phyloP scores from a whole-genome alignment of 2,329 filamentous ascomycete genomes.

The Sclerotiophoma versabilis region DNA sequence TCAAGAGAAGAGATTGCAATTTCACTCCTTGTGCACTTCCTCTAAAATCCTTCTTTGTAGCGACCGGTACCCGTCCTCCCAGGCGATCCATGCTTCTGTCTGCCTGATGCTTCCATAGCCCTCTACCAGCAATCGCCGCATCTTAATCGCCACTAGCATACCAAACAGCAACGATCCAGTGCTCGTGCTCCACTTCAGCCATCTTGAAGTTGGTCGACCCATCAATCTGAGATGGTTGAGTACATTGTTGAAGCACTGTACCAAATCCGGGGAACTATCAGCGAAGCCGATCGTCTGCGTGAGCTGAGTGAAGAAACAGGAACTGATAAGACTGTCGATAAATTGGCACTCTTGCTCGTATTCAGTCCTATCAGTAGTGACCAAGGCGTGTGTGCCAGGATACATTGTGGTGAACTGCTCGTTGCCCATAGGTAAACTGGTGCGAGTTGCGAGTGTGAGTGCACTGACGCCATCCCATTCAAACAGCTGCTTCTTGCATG shows the following conservation, averaged over 20 bases:
- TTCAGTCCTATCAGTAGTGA: conserved; percentile 1
- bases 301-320: conserved; percentile 11
- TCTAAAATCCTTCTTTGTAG: conserved; percentile 20
- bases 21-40: conserved; percentile 12
- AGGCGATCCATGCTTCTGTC: conserved; percentile 25
- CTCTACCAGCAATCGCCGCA: conserved; percentile 24
- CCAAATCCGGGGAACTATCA: conserved; percentile 23
- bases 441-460: conserved; percentile 32
- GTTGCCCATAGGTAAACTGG: conserved; percentile 16
- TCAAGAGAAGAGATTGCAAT: neutral
- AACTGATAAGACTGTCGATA: conserved; percentile 16
- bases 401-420: neutral
- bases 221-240: conserved; percentile 15
- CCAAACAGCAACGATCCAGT: conserved; percentile 23
- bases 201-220: conserved; percentile 15
- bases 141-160: conserved; percentile 30
- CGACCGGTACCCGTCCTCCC: conserved; percentile 18
- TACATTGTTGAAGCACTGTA: conserved; percentile 18
- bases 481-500: conserved; percentile 26
- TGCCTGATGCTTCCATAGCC: conserved; percentile 11
- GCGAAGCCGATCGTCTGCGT: neutral
- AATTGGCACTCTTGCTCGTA: conserved; percentile 25
- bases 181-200: conserved; percentile 23
- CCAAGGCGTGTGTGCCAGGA: neutral
- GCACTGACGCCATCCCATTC: conserved; percentile 31